Evolutionary conservation across 2,329 filamentous ascomycete species (phyloP), one percentile per base, ranked within the genome.

Genomic region (Xylaria sp.): DNA sequence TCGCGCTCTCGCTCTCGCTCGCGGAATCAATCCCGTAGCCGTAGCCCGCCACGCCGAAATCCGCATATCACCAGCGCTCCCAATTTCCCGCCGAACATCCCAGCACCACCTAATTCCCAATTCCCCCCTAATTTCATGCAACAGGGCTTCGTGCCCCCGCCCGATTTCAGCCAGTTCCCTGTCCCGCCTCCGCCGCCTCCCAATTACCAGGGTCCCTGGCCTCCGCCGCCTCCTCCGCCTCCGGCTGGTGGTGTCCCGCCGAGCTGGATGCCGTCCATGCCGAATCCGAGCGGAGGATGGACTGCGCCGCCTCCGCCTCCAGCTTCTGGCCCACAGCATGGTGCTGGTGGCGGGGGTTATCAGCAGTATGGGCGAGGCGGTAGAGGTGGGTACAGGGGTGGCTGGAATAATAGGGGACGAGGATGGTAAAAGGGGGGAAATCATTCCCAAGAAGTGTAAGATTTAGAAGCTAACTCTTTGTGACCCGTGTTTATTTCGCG

Each of bases 361-460:
- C 68, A 66, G 53, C 70, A 69, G 23, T 68, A 72, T 7, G 67
- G 69, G 7, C 65, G 71, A 53, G 70, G 72, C 4, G 68, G 72
- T 18, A 65, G 68, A 23, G 71, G 70, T 2, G 66, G 66, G 5
- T 69, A 70, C 66, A 71, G 39, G 67, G 70, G 18, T 63, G 69
- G 70, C 34, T 67, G 68, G 2, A 68, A 67, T 67, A 66, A 67
- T 44, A 59, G 68, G 16, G 63, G 68, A 52, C 64, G 69, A 42
- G 68, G 66, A 16, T 68, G 70, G 69, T 71, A 44, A 66, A 59
- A 23, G 8, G 2, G 13, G 6, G 30, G 7, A n/a, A 16, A 42
- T 13, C 4, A 42, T 13, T 16, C 16, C 16, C 16, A 1, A 13
- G 8, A 42, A 9, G 5, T 42, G 37, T 42, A 42, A 42, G 9